Conservation (phyloP, 176 grass and related monocot species). For the Tillandsia fasciculata region DNA sequence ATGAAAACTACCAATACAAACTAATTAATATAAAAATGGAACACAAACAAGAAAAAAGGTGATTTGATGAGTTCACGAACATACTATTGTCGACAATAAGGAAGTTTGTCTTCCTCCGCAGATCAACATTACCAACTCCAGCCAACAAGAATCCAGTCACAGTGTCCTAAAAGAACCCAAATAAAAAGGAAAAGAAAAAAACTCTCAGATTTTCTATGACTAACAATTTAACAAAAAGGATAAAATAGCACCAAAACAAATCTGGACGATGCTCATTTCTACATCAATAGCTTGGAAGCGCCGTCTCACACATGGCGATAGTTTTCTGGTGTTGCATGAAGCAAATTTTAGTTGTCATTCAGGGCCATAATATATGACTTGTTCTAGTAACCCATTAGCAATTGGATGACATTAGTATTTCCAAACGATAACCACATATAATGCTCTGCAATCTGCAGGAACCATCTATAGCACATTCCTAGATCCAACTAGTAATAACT, state of each 20-base stretch:
- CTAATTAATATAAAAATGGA: background rate
- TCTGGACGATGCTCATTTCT: background rate
- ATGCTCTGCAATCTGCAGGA: too few species aligned
- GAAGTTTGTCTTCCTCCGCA: conserved; percentile 67
- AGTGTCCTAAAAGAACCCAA: conserved; percentile 40
- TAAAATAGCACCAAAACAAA: background rate
- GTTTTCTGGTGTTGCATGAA: background rate
- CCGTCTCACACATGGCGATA: background rate
- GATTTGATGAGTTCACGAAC: conserved; percentile 18
- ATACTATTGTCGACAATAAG: conserved; percentile 74
- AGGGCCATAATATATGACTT: background rate
- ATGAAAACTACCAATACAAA: background rate
- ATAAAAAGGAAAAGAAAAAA: background rate
- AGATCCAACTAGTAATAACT: too few species aligned
- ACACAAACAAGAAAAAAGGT: background rate
- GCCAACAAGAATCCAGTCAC: conserved; percentile 67
- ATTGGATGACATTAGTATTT: too few species aligned
- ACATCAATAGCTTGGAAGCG: background rate
- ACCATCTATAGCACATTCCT: too few species aligned
- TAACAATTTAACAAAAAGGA: background rate
- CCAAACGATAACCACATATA: too few species aligned
- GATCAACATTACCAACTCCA: conserved; percentile 66
- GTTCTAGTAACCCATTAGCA: too few species aligned
- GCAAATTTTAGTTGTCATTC: background rate
- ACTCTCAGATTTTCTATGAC: background rate